phyloP scores from a whole-genome alignment of 257 asterid species.

The Nicotiana sylvestris region DNA sequence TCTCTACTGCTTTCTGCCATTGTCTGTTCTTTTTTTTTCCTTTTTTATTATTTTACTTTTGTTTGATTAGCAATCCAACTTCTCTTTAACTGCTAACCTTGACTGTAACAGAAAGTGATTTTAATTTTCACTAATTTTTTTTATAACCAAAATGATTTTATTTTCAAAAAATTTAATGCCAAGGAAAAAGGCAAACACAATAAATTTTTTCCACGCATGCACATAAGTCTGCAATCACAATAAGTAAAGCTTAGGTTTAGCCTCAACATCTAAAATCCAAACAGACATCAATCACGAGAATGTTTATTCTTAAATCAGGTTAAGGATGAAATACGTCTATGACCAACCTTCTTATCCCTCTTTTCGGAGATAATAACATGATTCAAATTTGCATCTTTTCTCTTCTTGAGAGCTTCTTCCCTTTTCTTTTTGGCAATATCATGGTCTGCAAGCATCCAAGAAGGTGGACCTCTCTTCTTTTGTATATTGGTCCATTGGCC shows the following conservation, averaged over 20 bases:
- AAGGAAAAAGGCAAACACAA: neutral
- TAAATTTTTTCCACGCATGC: neutral
- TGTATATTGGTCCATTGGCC: conserved; percentile 94
- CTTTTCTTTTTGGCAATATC: conserved; percentile 72
- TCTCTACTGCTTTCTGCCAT: neutral
- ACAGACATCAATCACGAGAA: neutral
- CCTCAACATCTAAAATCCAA: neutral
- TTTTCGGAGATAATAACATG: conserved; percentile 91
- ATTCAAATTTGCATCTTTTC: conserved; percentile 83
- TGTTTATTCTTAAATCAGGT: conserved; percentile 3
- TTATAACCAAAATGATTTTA: neutral
- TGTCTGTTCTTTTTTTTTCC: neutral
- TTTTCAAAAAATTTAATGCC: neutral
- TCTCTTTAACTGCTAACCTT: neutral
- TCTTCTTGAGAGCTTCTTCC: conserved; percentile 71
- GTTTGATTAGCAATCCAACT: neutral
- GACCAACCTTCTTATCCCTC: conserved; percentile 73
- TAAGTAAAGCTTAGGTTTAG: neutral
- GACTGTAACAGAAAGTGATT: neutral
- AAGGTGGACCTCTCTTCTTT: conserved; percentile 76
- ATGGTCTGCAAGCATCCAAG: conserved; percentile 80
- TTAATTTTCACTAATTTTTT: neutral
- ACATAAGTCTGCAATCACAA: neutral
- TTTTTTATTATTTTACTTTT: neutral
- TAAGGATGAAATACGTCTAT: neutral